Evolutionary conservation across 306 rosid species (phyloP).

Genomic region (Vigna radiata): DNA sequence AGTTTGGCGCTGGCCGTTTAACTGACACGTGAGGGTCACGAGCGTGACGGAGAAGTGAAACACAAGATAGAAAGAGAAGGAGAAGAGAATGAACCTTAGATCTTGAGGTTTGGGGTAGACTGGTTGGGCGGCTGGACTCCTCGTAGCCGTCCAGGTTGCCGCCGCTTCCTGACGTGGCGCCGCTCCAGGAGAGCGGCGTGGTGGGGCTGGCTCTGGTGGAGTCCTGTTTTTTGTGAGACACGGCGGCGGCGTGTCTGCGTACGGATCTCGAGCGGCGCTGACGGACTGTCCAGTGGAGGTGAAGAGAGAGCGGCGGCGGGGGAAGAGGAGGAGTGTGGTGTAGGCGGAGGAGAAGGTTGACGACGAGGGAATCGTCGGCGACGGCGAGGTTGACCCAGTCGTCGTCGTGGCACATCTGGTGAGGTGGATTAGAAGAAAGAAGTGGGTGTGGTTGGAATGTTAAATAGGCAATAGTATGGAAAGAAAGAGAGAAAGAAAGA

Average conservation of each 20-base stretch:
- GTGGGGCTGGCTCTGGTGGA: constrained; percentile 77
- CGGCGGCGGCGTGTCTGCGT: neutral
- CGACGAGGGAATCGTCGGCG: constrained; percentile 68
- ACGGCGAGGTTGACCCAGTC: constrained; percentile 81
- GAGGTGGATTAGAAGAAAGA: too few relatives aligned
- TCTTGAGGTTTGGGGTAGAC: constrained; percentile 56
- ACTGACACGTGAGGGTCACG: neutral
- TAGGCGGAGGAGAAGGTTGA: constrained; percentile 57
- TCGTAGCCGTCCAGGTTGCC: constrained; percentile 64
- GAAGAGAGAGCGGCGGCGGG: constrained; percentile 36
- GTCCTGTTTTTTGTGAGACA: constrained; percentile 35
- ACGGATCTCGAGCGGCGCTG: constrained; percentile 72
- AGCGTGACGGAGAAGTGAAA: neutral
- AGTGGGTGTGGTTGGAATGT: neutral
- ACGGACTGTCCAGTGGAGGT: constrained; percentile 75
- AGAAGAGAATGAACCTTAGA: constrained; percentile 69
- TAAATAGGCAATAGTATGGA: neutral
- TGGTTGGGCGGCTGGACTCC: constrained; percentile 57
- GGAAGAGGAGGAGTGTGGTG: constrained; percentile 44
- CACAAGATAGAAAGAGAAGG: neutral
- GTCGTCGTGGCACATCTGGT: constrained; percentile 55
- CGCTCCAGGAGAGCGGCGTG: constrained; percentile 90
- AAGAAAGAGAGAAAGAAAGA: neutral
- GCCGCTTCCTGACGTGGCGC: constrained; percentile 70
- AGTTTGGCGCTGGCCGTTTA: neutral